Percentiles rank a stretch among this genome's conserved stretches.
Conservation (phyloP, 2,329 filamentous ascomycete species). For the Thielaviopsis euricoi region DNA sequence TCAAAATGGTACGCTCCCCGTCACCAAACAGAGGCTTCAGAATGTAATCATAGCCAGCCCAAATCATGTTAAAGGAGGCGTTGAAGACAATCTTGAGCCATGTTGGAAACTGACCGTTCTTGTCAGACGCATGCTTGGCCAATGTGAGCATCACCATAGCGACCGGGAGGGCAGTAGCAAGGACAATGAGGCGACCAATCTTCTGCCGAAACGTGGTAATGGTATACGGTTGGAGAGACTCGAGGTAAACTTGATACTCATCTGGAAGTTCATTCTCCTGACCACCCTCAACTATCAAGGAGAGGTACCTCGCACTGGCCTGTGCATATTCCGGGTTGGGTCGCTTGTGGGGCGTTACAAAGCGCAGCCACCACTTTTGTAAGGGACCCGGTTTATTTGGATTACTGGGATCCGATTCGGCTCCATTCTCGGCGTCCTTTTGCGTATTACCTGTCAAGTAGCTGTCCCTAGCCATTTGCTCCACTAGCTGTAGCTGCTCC, state of each 20-base stretch:
- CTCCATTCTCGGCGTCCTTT: conserved; percentile 12
- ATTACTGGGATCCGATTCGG: conserved; percentile 11
- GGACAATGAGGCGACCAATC: conserved; percentile 48
- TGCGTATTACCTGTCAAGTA: neutral
- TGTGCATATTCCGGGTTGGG: conserved; percentile 60
- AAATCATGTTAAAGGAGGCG: conserved; percentile 27
- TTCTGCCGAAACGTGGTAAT: conserved; percentile 50
- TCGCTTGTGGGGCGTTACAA: conserved; percentile 32
- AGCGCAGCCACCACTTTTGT: conserved; percentile 27
- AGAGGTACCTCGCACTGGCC: conserved; percentile 68
- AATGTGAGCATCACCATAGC: conserved; percentile 37
- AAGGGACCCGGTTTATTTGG: conserved; percentile 15
- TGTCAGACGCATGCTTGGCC: conserved; percentile 37
- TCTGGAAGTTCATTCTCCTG: conserved; percentile 62
- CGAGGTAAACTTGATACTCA: conserved; percentile 62
- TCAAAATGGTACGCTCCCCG: conserved; percentile 48
- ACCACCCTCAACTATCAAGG: conserved; percentile 63
- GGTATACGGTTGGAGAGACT: conserved; percentile 50
- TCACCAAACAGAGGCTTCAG: conserved; percentile 59
- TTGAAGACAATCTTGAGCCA: conserved; percentile 41
- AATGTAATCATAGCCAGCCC: conserved; percentile 28
- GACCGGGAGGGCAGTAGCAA: conserved; percentile 29
- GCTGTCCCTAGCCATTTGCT: neutral
- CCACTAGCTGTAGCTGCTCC: neutral
- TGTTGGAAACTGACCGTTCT: conserved; percentile 47